Evolutionary conservation across 2,329 filamentous ascomycete genomes (phyloP).

Genomic region (Colletotrichum scovillei): DNA sequence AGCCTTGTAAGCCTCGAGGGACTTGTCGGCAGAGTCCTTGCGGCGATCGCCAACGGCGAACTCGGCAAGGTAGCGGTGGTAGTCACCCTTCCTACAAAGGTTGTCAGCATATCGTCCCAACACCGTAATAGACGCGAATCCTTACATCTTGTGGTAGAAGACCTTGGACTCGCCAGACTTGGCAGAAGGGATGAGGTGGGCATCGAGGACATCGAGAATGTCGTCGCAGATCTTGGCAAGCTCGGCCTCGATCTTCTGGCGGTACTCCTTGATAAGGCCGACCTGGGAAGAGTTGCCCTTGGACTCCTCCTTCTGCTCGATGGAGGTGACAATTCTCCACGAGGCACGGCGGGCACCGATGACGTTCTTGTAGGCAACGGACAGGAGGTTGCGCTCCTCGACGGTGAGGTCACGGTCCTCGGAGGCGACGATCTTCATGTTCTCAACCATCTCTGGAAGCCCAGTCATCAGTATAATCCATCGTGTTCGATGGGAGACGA

Average conservation of each 20-base stretch:
- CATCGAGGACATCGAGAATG: slow-evolving; percentile 92
- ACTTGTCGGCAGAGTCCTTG: slow-evolving; percentile 93
- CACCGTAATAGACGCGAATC: slow-evolving; percentile 32
- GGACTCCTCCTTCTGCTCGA: slow-evolving; percentile 99
- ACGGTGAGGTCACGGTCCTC: slow-evolving; percentile 86
- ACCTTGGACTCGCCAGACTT: slow-evolving; percentile 98
- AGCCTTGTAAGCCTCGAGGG: slow-evolving; percentile 95
- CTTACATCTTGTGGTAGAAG: slow-evolving; percentile 99
- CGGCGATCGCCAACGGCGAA: slow-evolving; percentile 95
- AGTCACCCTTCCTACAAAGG: slow-evolving; percentile 90
- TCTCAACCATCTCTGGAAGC: slow-evolving; percentile 93
- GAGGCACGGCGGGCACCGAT: slow-evolving; percentile 96
- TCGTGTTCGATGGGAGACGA: slow-evolving; percentile 6
- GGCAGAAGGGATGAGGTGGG: slow-evolving; percentile 93
- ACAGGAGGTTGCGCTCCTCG: slow-evolving; percentile 97
- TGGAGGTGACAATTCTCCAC: slow-evolving; percentile 98
- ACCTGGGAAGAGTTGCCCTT: slow-evolving; percentile 97
- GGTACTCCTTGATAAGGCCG: slow-evolving; percentile 94
- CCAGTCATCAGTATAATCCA: slow-evolving; percentile 25
- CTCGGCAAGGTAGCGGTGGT: slow-evolving; percentile 98
- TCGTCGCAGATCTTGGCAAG: slow-evolving; percentile 98
- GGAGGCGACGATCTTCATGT: slow-evolving; percentile 98
- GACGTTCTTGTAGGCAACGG: slow-evolving; percentile 99
- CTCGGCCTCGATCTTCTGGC: slow-evolving; percentile 97
- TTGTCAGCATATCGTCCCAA: background rate